Base-by-base conservation (phyloP, 2,329 filamentous ascomycete species). In the Achaetomium macrosporum region DNA sequence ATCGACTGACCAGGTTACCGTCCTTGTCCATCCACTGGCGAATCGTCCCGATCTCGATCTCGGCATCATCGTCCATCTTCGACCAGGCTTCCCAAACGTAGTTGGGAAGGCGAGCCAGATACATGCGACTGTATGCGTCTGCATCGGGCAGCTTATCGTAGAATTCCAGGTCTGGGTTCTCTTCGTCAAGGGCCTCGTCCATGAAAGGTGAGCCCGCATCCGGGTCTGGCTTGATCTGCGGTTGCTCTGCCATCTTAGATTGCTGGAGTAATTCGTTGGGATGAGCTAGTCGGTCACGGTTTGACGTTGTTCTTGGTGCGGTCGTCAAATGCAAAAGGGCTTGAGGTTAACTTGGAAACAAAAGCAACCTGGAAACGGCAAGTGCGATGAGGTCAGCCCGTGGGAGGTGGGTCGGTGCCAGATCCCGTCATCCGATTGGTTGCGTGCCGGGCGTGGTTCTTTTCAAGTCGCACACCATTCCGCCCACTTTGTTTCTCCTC, bases 81-180 rank as follows among this genome's bases (percentile, higher is more conserved):
- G 75, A 71, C 88, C 90, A 95, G 42, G 84, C 79, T 61, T 92
- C 82, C 83, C 89, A 93, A 53, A 95, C 76, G 66, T 87, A 86
- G 58, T 83, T 83, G 17, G 90, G 90, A 41, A 95, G 76, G 59
- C 88, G 85, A 48, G 88, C 85, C 46, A 95, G 76, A 74, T 89
- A 95, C 50, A 81, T 71, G 39, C 69, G 74, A 57, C 72, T 73
- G 46, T 71, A 70, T 5, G 66, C 64, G 50, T 70, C 70, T 51
- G 67, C 69, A 3, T 68, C 59, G 3, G 64, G 42, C 9, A 48
- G 51, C n/a, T 58, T 55, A 52, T 69, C 64, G 57, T 62, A 71
- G 64, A 85, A 84, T 51, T 85, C 82, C 16, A 85, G 66, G 57
- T 85, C 82, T 41, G 81, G 81, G 2, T 79, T 77, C 62, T 85